Base-by-base conservation (phyloP, 2,329 filamentous ascomycete genomes). In the Onygenales sp. region DNA sequence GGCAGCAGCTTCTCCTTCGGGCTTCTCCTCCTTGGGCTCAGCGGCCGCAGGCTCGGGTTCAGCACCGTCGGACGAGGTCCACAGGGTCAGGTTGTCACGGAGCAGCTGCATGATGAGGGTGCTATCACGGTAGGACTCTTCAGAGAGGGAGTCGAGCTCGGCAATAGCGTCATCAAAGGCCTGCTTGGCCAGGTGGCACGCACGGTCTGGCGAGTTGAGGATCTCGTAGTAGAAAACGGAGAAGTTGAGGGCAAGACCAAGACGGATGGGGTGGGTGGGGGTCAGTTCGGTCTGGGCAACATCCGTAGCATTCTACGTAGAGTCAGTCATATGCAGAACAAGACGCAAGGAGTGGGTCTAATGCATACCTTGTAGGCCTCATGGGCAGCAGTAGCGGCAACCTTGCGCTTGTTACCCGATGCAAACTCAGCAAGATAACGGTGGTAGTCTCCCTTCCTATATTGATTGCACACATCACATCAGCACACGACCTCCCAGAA, bases 211-310 rank as follows among this genome's bases (percentile, higher is more conserved):
- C 38, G 91, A 94, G 86, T 96, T 97, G 71, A 96, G 81, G 73
- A 96, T 96, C 83, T 96, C 93, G 77, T 96, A 95, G 84, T 95
- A 95, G 82, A 96, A 96, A 68, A 96, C 92, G 60, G 91, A 96
- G 84, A 97, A 96, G 86, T 96, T 97, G 65, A 97, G 85, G 64
- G 92, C 92, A 68, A 97, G 86, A 74, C 92, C 92, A 62, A 97
- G 89, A 69, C 92, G 91, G 79, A 97, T 97, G 66, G 92, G 92
- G 82, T 97, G 92, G 58, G 93, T 97, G 59, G 92, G 92, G 59
- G 92, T 92, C 65, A 97, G 86, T 77, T 97, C 92, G 62, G 89
- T 95, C 81, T 96, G 92, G 65, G 93, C 93, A 69, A 97, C 92
- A 69, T 96, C 92, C 78, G 92, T 97, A 66, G 92, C 92, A 76